phyloP scores from a whole-genome alignment of 305 asterid species.

The Galium porrigens region DNA sequence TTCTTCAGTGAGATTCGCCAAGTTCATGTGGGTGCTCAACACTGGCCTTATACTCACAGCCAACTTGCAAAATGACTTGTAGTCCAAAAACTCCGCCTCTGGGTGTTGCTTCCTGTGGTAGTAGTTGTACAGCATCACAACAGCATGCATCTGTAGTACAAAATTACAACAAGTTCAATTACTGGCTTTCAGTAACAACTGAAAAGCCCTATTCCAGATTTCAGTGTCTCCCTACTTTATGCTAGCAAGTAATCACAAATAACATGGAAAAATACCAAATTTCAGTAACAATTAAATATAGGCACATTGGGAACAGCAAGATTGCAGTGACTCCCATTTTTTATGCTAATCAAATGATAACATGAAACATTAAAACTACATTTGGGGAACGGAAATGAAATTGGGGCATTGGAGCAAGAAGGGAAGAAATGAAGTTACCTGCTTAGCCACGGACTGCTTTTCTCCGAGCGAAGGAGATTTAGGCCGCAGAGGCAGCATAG shows the following conservation, averaged over 20 bases:
- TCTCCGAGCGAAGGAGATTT: slow-evolving; percentile 17
- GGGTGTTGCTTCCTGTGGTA: slow-evolving; percentile 47
- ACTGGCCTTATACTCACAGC: slow-evolving; percentile 29
- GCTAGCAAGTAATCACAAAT: too few relatives aligned
- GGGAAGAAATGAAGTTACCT: slow-evolving; percentile 23
- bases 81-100: slow-evolving; percentile 30
- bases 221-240: background rate
- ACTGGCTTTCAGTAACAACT: background rate
- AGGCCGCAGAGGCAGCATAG: slow-evolving; percentile 19
- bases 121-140: slow-evolving; percentile 72
- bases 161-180: background rate
- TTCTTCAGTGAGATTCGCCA: slow-evolving; percentile 13
- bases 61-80: slow-evolving; percentile 35
- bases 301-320: background rate
- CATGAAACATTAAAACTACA: too few relatives aligned
- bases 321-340: too few relatives aligned
- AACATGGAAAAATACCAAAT: background rate
- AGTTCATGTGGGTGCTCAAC: slow-evolving; percentile 33
- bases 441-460: slow-evolving; percentile 38
- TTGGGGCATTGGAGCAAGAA: background rate
- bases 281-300: too few relatives aligned
- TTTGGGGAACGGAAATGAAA: too few relatives aligned
- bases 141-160: slow-evolving; percentile 51
- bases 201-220: background rate
- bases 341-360: too few relatives aligned